Conservation (phyloP, 768 basidiomycete species). For the Gelatoporia subvermispora region DNA sequence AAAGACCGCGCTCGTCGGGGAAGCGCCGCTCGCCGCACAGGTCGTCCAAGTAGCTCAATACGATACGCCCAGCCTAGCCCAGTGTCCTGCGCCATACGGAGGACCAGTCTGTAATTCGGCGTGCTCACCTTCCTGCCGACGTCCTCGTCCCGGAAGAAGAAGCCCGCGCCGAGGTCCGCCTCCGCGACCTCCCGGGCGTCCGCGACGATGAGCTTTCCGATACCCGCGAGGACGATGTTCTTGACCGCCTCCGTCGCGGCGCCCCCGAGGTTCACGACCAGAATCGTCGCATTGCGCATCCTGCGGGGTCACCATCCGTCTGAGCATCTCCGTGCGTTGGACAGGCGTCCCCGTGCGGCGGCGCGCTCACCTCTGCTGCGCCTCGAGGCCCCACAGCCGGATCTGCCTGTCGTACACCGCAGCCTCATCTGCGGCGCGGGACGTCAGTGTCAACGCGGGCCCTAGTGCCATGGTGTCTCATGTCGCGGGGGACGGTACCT, state of each 20-base stretch:
- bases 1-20: neutral
- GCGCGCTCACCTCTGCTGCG: conserved; percentile 77
- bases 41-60: neutral
- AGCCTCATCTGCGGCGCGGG: conserved; percentile 44
- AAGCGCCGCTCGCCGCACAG: neutral
- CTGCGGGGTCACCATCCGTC: conserved; percentile 36
- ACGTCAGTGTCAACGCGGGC: too few species aligned
- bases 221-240: conserved; percentile 95
- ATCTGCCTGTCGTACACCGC: conserved; percentile 96
- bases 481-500: conserved; percentile 30
- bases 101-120: neutral
- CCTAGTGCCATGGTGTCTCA: neutral
- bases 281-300: conserved; percentile 90
- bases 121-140: conserved; percentile 76
- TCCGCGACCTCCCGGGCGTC: conserved; percentile 72
- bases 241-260: conserved; percentile 93
- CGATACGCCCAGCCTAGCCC: neutral
- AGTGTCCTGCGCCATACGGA: neutral
- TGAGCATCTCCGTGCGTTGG: neutral
- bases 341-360: too few species aligned
- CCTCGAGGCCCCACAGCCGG: conserved; percentile 96
- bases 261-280: conserved; percentile 74
- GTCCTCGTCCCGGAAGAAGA: conserved; percentile 92
- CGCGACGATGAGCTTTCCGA: conserved; percentile 82
- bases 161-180: conserved; percentile 88